Evolutionary conservation across 371 early-diverging fungal genomes (phyloP).

Genomic region (Rhizopus sp.): DNA sequence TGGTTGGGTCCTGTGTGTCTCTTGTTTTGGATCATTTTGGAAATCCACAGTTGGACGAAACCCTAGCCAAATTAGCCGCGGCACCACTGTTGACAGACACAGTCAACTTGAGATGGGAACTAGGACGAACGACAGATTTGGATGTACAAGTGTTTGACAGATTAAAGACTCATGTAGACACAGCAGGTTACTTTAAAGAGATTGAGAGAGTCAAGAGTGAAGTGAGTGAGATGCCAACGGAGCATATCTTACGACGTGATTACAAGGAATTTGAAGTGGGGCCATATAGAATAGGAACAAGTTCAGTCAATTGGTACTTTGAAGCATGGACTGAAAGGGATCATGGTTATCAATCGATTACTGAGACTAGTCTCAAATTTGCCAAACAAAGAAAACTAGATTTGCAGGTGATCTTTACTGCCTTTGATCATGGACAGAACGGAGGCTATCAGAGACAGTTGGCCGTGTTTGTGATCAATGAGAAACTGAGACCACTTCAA

Average conservation of each 20-base stretch:
- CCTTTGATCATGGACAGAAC: slow-evolving; percentile 46
- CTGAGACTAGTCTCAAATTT: slow-evolving; percentile 31
- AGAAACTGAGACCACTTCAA: slow-evolving; percentile 20
- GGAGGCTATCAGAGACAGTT: slow-evolving; percentile 68
- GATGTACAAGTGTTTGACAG: slow-evolving; percentile 54
- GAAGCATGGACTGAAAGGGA: slow-evolving; percentile 50
- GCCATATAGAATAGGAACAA: slow-evolving; percentile 61
- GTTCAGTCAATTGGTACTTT: slow-evolving; percentile 63
- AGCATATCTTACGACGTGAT: slow-evolving; percentile 73
- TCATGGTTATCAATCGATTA: slow-evolving; percentile 24
- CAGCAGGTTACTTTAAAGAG: slow-evolving; percentile 35
- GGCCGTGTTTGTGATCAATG: slow-evolving; percentile 46
- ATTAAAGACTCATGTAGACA: slow-evolving; percentile 8
- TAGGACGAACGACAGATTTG: slow-evolving; percentile 52
- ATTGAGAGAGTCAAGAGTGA: slow-evolving; percentile 62
- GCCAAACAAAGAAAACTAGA: slow-evolving; percentile 51
- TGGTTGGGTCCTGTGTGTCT: slow-evolving; percentile 68
- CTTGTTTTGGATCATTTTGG: slow-evolving; percentile 50
- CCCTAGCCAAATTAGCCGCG: slow-evolving; percentile 49
- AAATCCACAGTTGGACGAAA: slow-evolving; percentile 2
- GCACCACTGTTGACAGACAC: slow-evolving; percentile 77
- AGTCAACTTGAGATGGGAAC: slow-evolving; percentile 55
- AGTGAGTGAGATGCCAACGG: slow-evolving; percentile 48
- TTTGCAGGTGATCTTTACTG: slow-evolving; percentile 60
- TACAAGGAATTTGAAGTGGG: slow-evolving; percentile 69